These are phyloP conservation scores for Styphnolobium japonicum DNA, from an alignment of 306 rosid species.

Conservation along the genomic window DNA sequence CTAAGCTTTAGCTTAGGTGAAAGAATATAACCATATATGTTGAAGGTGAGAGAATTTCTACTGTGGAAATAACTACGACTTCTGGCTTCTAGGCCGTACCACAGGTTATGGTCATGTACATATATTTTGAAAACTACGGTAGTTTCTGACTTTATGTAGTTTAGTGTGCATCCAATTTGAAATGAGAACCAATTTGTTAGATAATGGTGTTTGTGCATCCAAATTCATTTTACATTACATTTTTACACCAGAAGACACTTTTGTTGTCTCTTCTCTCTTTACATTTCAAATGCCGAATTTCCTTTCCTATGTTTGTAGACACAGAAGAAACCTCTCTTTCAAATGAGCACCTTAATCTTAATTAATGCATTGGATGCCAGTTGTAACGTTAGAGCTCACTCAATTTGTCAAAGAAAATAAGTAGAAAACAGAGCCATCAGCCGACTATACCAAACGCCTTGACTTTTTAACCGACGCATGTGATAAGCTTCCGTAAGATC, in stretches of 20 bases:
- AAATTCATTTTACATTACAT: no score
- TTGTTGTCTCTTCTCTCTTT: no score
- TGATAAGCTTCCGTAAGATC: not conserved
- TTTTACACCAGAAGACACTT: no score
- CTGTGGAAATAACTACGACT: not conserved
- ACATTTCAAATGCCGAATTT: no score
- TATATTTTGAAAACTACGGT: conserved; percentile 8
- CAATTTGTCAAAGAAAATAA: conserved; percentile 1
- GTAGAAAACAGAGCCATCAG: not conserved
- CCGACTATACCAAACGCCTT: no score
- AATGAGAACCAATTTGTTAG: no score
- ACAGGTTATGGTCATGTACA: conserved; percentile 17
- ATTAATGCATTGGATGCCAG: conserved; percentile 37
- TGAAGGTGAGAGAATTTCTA: not conserved
- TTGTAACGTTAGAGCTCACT: not conserved
- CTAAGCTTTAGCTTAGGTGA: conserved; percentile 15
- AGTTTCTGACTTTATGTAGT: conserved; percentile 9
- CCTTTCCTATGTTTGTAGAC: no score
- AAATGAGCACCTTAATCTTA: not conserved
- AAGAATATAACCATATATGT: not conserved
- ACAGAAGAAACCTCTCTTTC: not conserved
- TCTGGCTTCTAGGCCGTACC: not conserved
- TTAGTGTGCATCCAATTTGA: conserved; percentile 9
- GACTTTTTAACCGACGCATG: conserved; percentile 29
- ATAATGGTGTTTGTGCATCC: no score